These are phyloP conservation scores for Crithidia brevicula DNA, from an alignment of 208 protist species.

Conservation along the genomic window DNA sequence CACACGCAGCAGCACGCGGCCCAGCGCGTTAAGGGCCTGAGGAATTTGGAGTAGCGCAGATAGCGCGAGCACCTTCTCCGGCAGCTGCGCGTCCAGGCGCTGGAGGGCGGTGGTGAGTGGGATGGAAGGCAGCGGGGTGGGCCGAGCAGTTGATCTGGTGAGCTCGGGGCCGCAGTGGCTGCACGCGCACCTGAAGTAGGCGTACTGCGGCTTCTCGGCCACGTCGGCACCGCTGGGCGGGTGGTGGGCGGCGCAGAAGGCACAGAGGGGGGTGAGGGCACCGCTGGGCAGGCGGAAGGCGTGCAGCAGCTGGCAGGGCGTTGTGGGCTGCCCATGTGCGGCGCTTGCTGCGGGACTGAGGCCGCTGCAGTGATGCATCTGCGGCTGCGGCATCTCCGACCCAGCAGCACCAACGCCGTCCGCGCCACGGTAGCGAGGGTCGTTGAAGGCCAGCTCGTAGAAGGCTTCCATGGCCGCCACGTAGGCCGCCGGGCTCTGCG, in stretches of 20 bases:
- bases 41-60: slow-evolving; percentile 26
- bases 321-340: neutral
- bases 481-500: slow-evolving; percentile 51
- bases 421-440: slow-evolving; percentile 33
- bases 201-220: slow-evolving; percentile 42
- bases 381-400: slow-evolving; percentile 14
- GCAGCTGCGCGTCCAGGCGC: slow-evolving; percentile 41
- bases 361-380: slow-evolving; percentile 15
- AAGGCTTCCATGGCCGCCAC: slow-evolving; percentile 69
- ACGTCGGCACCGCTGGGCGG: slow-evolving; percentile 33
- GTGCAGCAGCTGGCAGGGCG: slow-evolving; percentile 62
- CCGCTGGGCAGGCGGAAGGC: slow-evolving; percentile 39
- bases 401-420: neutral
- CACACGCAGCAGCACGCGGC: slow-evolving; percentile 71
- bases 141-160: neutral
- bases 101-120: slow-evolving; percentile 42
- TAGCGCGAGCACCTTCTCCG: slow-evolving; percentile 16
- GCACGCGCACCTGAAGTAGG: slow-evolving; percentile 77
- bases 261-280: slow-evolving; percentile 45
- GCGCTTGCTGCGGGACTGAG: neutral
- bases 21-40: slow-evolving; percentile 59
- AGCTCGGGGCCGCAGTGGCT: slow-evolving; percentile 20
- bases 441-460: slow-evolving; percentile 70
- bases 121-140: slow-evolving; percentile 37
- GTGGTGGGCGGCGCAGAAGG: slow-evolving; percentile 57